Base-by-base conservation (phyloP, 768 basidiomycete species). In the Lentinula sp. region DNA sequence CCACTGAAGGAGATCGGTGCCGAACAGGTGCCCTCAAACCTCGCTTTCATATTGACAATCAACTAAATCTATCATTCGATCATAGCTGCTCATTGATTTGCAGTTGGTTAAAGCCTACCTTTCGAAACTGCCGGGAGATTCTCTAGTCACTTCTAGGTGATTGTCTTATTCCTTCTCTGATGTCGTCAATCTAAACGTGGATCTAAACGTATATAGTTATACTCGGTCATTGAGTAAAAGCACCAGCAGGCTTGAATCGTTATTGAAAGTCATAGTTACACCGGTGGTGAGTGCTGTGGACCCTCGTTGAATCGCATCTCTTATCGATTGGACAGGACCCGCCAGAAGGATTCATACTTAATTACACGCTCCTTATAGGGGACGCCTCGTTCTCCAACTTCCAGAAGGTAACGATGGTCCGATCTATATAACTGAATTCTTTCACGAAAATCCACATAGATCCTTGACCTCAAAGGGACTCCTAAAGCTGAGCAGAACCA, bases 371-470 rank as follows among this genome's bases (percentile, higher is more conserved):
- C 28, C 81, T 98, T 60, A 91, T 99, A 63, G 93, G 93, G 23
- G 96, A 98, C 73, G 88, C 90, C 5, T 95, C 95, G 2, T 95
- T 95, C 73, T 89, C 89, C 34, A 98, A 98, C 74, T 99, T 99
- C 78, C 97, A 98, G 78, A 99, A 99, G 85, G 94, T 89, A 37
- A 42, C 73, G 35, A n/a, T 50, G 31, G 21, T 11, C n/a, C 18
- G 49, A 10, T 13, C 34, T 16, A 42, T 31, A 57, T 51, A 42
- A 40, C 61, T 21, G 40, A 10, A 18, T 39, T 5, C 56, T 43
- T 31, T 45, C 35, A 49, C 31, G 18, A 16, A 28, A 23, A 9
- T 46, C 37, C 9, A 23, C 18, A 37, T 10, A 97, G 95, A 92
- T 98, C 58, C 81, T 98, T 16, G 95, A 98, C 72, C 80, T 98